Percentiles rank a stretch among this genome's conserved stretches.
Conservation (phyloP, 371 early-diverging fungal species). For the Nosema bombycis region DNA sequence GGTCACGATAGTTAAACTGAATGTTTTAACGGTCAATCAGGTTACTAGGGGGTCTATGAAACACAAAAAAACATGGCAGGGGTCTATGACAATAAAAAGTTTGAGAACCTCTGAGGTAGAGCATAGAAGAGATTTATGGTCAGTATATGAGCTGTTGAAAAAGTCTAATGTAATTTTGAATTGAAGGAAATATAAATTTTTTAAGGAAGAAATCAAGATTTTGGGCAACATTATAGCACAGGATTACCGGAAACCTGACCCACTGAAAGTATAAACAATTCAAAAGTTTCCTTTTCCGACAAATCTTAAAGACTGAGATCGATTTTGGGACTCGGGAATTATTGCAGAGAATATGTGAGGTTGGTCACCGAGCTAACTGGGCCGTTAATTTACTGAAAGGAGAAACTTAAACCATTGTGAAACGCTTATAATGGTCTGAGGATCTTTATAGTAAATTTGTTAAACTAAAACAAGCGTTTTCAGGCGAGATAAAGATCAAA, state of each 20-base stretch:
- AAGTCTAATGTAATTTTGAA: slow-evolving; percentile 17
- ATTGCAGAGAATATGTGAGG: slow-evolving; percentile 37
- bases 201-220: slow-evolving; percentile 37
- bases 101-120: too few relatives aligned
- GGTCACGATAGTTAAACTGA: too few relatives aligned
- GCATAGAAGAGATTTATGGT: too few relatives aligned
- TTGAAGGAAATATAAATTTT: slow-evolving; percentile 13
- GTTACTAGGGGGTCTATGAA: too few relatives aligned
- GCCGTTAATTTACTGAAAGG: slow-evolving; percentile 4
- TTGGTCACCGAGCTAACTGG: background rate
- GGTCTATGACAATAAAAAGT: too few relatives aligned
- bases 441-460: background rate
- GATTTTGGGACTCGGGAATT: slow-evolving; percentile 30
- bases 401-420: background rate
- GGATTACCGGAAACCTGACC: slow-evolving; percentile 16
- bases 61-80: too few relatives aligned
- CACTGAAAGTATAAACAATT: slow-evolving; percentile 3
- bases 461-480: background rate
- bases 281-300: slow-evolving; percentile 2
- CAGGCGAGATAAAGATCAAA: background rate
- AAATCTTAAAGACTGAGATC: slow-evolving; percentile 12
- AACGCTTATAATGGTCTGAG: background rate
- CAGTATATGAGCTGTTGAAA: too few relatives aligned
- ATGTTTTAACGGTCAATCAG: too few relatives aligned
- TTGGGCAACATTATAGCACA: slow-evolving; percentile 20